phyloP scores from a whole-genome alignment of 1,284 basidiomycete species.

The Thelephora terrestris region DNA sequence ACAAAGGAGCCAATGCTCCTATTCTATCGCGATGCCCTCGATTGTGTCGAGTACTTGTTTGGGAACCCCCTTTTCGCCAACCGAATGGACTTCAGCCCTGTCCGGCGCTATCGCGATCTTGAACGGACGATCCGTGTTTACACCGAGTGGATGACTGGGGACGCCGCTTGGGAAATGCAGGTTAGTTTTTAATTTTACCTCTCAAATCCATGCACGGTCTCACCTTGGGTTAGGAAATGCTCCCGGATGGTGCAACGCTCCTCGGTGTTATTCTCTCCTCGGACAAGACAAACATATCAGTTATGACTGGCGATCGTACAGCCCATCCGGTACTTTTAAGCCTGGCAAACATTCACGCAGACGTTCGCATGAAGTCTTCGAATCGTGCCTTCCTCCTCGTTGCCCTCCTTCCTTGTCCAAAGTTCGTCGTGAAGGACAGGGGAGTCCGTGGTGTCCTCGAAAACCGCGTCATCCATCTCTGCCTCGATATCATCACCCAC shows the following conservation, averaged over 20 bases:
- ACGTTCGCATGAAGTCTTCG: slow-evolving; percentile 20
- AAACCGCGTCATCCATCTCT: slow-evolving; percentile 20
- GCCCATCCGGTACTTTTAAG: slow-evolving; percentile 25
- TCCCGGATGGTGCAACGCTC: too few species aligned
- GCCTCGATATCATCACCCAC: slow-evolving; percentile 19
- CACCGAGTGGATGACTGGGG: too few species aligned
- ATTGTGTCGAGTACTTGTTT: slow-evolving; percentile 3
- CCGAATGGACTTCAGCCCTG: slow-evolving; percentile 14
- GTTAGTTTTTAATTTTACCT: too few species aligned
- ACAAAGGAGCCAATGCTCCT: slow-evolving; percentile 15
- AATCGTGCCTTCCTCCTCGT: slow-evolving; percentile 21
- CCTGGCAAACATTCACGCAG: slow-evolving; percentile 24
- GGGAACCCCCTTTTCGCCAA: slow-evolving; percentile 7
- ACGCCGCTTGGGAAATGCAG: too few species aligned
- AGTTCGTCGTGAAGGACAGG: background rate
- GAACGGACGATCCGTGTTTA: background rate
- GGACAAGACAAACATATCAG: too few species aligned
- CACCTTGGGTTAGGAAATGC: too few species aligned
- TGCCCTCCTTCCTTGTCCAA: slow-evolving; percentile 15
- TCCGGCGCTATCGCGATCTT: background rate
- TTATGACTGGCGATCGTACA: slow-evolving; percentile 12
- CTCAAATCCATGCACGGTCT: too few species aligned
- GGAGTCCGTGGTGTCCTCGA: background rate
- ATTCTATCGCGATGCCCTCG: slow-evolving; percentile 16
- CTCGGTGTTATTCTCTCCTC: too few species aligned